These are phyloP conservation scores for Chimonanthus salicifolius DNA, from an alignment of 164 flowering plant species.

Conservation along the genomic window DNA sequence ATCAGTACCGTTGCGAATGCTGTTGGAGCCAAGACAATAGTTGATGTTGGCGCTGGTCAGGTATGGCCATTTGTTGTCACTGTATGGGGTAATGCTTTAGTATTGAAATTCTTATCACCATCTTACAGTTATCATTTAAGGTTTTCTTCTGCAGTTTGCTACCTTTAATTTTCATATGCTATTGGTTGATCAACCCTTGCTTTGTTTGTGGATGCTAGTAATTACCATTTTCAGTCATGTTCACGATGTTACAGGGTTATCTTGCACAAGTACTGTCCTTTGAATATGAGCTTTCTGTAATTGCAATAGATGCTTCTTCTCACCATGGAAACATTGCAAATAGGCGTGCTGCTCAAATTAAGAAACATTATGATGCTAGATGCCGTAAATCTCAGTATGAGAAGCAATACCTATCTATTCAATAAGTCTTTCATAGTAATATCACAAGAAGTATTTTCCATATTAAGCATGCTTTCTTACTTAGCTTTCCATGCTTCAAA, in stretches of 20 bases:
- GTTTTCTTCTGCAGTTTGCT: background rate
- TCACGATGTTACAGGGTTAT: slow-evolving; percentile 52
- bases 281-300: slow-evolving; percentile 60
- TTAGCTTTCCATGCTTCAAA: background rate
- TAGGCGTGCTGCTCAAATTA: slow-evolving; percentile 72
- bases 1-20: slow-evolving; percentile 41
- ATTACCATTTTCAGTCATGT: background rate
- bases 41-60: slow-evolving; percentile 98
- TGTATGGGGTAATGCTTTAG: background rate
- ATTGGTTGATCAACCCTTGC: background rate
- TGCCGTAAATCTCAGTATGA: slow-evolving; percentile 46
- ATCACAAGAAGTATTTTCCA: no score
- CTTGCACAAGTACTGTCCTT: slow-evolving; percentile 89
- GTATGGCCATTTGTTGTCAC: slow-evolving; percentile 21
- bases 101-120: background rate
- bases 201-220: background rate
- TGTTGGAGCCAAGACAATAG: slow-evolving; percentile 46
- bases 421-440: background rate
- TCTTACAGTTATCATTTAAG: background rate
- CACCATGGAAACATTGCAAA: slow-evolving; percentile 74
- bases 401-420: background rate
- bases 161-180: background rate
- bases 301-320: slow-evolving; percentile 83
- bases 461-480: background rate
- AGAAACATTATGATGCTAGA: slow-evolving; percentile 67